Percentiles rank a stretch among this genome's conserved stretches.
These are phyloP conservation scores for Leptographium flavum DNA, from an alignment of 2,329 filamentous ascomycete species.

Conservation along the genomic window DNA sequence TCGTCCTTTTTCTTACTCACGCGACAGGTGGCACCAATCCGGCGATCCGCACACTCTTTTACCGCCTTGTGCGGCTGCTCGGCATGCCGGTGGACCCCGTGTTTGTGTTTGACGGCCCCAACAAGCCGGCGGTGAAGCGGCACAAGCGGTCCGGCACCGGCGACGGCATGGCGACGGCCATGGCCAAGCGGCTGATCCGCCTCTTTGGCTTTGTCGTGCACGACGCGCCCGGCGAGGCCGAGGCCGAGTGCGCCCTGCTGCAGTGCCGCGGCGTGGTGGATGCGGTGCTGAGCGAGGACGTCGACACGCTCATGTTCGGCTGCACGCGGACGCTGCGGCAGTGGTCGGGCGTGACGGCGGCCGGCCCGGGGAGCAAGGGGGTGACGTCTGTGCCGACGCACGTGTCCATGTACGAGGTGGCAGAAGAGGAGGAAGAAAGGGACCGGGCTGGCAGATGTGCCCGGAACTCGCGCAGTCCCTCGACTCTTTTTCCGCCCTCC, in stretches of 20 bases:
- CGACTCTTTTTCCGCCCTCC: too few species aligned
- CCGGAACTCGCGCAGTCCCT: too few species aligned
- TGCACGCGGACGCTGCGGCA: constrained; percentile 66
- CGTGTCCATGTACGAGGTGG: constrained; percentile 63
- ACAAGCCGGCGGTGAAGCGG: constrained; percentile 61
- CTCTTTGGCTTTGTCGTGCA: constrained; percentile 76
- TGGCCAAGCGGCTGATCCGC: constrained; percentile 71
- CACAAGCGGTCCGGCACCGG: constrained; percentile 60
- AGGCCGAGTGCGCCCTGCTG: constrained; percentile 84
- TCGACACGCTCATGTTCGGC: constrained; percentile 96
- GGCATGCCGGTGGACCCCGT: constrained; percentile 34
- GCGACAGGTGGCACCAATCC: constrained; percentile 61
- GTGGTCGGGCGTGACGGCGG: constrained; percentile 49
- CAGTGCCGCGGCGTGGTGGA: constrained; percentile 76
- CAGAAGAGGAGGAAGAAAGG: too few species aligned
- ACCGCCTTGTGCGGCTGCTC: constrained; percentile 53
- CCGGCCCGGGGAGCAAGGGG: constrained; percentile 29
- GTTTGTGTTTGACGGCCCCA: constrained; percentile 38
- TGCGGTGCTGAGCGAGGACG: constrained; percentile 88
- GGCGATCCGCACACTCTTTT: constrained; percentile 82
- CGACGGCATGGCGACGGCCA: constrained; percentile 52
- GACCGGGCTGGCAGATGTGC: too few species aligned
- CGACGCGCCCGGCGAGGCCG: constrained; percentile 84
- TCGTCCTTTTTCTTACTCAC: not conserved
- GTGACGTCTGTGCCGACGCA: constrained; percentile 82